Base-by-base conservation (phyloP, 2,329 filamentous ascomycete genomes). In the Alternaria burnsii region DNA sequence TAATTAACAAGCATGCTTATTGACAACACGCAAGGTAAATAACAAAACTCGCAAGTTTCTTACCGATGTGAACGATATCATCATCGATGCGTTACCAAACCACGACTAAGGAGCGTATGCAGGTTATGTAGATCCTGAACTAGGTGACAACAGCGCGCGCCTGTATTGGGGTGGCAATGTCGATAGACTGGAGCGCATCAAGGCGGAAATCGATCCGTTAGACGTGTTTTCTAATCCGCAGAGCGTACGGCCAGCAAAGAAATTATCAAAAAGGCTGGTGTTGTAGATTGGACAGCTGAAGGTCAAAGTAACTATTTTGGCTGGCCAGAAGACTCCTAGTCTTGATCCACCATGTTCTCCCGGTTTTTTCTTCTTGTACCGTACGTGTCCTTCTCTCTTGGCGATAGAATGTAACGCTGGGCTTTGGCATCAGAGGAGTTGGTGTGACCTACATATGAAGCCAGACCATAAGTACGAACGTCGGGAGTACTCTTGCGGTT, bases 81-180 rank as follows among this genome's bases (percentile, higher is more conserved):
- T 81, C 12, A 71, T 66, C 18, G 65, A 73, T 51, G 61, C 68
- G 10, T 59, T 78, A 57, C 66, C 71, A 18, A 68, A 71, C 14
- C 70, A 71, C 11, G 66, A 79, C 9, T 78, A 79, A 67, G 82
- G 82, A 4, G 81, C 80, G 52, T 86, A 86, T 66, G 79, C 82
- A 47, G 85, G 85, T 63, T 86, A 86, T 55, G 81, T 83, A 3
- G 84, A 86, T 71, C 79, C 82, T 0, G 78, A 76, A 34, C 71
- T 86, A 56, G 78, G 79, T 30, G 73, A 75, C 8, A 73, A 79
- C 4, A 79, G 77, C n/a, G 79, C 82, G 63, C 67, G 78, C 52
- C 72, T 80, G 59, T 86, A 86, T 66, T 86, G 81, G 73, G 74
- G 79, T 2, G 66, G 67, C 0, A 80, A 80, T 44, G 73, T 78